These are phyloP conservation scores for Suillus luteus DNA, from an alignment of 768 basidiomycete genomes.

Conservation along the genomic window DNA sequence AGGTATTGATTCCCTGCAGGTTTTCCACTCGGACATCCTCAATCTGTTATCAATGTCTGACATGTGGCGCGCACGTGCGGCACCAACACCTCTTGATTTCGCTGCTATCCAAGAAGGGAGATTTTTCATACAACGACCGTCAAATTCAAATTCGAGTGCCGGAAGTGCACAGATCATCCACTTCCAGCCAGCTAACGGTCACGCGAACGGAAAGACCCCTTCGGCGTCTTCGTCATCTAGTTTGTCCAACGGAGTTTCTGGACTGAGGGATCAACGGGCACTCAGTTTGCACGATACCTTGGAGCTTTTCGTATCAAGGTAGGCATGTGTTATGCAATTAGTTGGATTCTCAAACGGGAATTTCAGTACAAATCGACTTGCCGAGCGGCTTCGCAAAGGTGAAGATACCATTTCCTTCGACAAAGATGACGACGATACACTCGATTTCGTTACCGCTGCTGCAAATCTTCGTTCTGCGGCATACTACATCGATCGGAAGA, in stretches of 20 bases:
- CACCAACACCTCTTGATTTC: slow-evolving; percentile 82
- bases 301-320: slow-evolving; percentile 86
- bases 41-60: slow-evolving; percentile 92
- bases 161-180: background rate
- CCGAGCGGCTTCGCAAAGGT: slow-evolving; percentile 62
- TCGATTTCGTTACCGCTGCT: slow-evolving; percentile 95
- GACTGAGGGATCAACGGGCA: slow-evolving; percentile 81
- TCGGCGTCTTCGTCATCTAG: slow-evolving; percentile 17
- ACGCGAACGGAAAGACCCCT: slow-evolving; percentile 18
- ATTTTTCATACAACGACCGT: slow-evolving; percentile 48
- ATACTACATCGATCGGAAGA: slow-evolving; percentile 87
- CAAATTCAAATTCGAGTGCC: slow-evolving; percentile 21
- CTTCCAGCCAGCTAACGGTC: slow-evolving; percentile 27
- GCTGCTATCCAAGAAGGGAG: slow-evolving; percentile 68
- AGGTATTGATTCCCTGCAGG: slow-evolving; percentile 46
- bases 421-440: slow-evolving; percentile 96
- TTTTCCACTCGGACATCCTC: slow-evolving; percentile 84
- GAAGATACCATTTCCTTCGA: slow-evolving; percentile 85
- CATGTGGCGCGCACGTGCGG: slow-evolving; percentile 94
- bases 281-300: slow-evolving; percentile 81
- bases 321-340: slow-evolving; percentile 15
- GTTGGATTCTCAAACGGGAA: slow-evolving; percentile 14
- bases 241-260: slow-evolving; percentile 18
- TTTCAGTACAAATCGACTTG: slow-evolving; percentile 75
- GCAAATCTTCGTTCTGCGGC: slow-evolving; percentile 91